A percentile compares a stretch with the other conserved stretches of the same genome.
These are phyloP conservation scores for Alliaria petiolata DNA, from an alignment of 345 rosid genomes.

Conservation along the genomic window DNA sequence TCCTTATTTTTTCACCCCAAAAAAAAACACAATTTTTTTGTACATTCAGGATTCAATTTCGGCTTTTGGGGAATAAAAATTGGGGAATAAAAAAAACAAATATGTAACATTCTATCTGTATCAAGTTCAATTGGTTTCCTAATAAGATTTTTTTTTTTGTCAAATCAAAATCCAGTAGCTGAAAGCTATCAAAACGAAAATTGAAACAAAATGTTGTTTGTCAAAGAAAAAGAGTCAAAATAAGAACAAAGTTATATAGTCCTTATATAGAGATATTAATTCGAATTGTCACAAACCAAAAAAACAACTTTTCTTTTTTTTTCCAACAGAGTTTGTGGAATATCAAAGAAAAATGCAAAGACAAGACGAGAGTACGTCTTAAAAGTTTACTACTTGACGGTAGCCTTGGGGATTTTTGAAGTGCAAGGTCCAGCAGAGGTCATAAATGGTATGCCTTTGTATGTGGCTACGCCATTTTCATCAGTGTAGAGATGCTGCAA, in stretches of 20 bases:
- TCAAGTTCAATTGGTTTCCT: no score
- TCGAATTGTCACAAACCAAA: not conserved
- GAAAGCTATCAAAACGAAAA: not conserved
- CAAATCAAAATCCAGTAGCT: not conserved
- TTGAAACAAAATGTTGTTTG: not conserved
- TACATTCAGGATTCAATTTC: no score
- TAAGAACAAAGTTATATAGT: not conserved
- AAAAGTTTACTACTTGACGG: conserved; percentile 58
- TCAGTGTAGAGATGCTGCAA: conserved; percentile 85
- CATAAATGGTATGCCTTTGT: conserved; percentile 88
- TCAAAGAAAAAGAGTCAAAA: not conserved
- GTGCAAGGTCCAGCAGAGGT: conserved; percentile 83
- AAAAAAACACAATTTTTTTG: no score
- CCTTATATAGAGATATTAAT: not conserved
- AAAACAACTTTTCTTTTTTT: not conserved
- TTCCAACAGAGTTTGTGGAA: not conserved
- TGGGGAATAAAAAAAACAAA: no score
- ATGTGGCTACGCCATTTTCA: conserved; percentile 90
- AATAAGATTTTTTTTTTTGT: no score
- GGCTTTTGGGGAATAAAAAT: no score
- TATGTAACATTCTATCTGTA: no score
- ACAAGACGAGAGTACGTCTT: not conserved
- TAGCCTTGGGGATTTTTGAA: conserved; percentile 71
- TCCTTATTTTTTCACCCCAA: no score
- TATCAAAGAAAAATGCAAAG: not conserved